These are phyloP conservation scores for Syncephalastrum monosporum DNA, from an alignment of 371 early-diverging fungal genomes.

Conservation along the genomic window DNA sequence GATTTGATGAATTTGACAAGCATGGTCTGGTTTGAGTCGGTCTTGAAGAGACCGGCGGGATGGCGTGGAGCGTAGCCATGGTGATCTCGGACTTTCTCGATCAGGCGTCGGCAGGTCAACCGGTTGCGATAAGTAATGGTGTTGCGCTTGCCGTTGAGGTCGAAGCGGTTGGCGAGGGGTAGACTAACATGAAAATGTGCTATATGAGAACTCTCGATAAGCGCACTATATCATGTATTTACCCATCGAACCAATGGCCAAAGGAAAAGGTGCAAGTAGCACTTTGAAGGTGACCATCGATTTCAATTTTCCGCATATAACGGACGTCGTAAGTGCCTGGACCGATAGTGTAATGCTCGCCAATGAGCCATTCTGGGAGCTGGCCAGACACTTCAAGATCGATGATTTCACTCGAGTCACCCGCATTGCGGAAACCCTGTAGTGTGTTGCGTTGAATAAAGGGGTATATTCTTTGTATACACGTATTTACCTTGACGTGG, in stretches of 20 bases:
- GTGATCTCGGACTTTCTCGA: constrained; percentile 63
- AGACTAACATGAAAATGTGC: constrained; percentile 25
- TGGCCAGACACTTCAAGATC: constrained; percentile 50
- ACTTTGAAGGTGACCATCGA: constrained; percentile 60
- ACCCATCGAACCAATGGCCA: constrained; percentile 76
- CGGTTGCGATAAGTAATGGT: constrained; percentile 60
- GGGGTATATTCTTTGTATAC: background rate
- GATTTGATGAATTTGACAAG: constrained; percentile 58
- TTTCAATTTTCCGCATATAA: constrained; percentile 60
- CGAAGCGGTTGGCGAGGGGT: constrained; percentile 62
- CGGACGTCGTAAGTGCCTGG: constrained; percentile 64
- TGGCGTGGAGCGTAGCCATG: constrained; percentile 66
- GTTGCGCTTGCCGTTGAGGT: constrained; percentile 55
- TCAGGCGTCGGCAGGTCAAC: constrained; percentile 56
- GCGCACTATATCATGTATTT: constrained; percentile 11
- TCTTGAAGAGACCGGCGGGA: constrained; percentile 66
- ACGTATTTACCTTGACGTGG: constrained; percentile 33
- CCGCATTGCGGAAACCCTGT: constrained; percentile 45
- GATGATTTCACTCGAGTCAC: constrained; percentile 32
- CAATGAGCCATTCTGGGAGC: constrained; percentile 63
- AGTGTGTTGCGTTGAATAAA: background rate
- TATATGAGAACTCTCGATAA: background rate
- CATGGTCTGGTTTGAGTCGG: constrained; percentile 68
- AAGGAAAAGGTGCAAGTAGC: constrained; percentile 62
- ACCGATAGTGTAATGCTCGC: constrained; percentile 64